A percentile compares a stretch with the other conserved stretches of the same genome.
Conservation (phyloP, 1,139 yeast species). For the Hyphopichia khmerensis region DNA sequence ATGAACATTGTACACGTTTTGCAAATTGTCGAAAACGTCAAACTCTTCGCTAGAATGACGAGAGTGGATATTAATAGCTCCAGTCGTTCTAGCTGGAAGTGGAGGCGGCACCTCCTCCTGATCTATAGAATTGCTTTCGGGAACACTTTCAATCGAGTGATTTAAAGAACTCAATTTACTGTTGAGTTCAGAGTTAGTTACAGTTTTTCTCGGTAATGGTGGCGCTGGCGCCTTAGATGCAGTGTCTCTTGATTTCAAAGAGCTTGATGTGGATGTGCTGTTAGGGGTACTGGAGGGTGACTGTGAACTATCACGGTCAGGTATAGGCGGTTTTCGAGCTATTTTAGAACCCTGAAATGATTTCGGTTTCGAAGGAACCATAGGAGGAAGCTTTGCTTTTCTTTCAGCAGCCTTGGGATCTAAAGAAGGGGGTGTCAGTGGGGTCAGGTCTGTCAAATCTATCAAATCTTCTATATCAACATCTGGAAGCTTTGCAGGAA, state of each 20-base stretch:
- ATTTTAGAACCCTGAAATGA: constrained; percentile 26
- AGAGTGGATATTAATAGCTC: not conserved
- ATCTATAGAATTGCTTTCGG: not conserved
- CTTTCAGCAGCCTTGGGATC: constrained; percentile 10
- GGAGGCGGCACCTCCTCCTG: constrained; percentile 7
- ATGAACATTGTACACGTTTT: constrained; percentile 24
- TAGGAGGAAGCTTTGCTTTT: constrained; percentile 31
- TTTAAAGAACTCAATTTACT: constrained; percentile 3
- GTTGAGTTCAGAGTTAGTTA: constrained; percentile 9
- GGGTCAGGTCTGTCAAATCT: constrained; percentile 29
- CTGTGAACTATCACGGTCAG: constrained; percentile 9
- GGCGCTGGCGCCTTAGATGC: constrained; percentile 9
- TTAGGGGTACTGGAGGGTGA: not conserved
- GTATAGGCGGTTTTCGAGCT: constrained; percentile 22
- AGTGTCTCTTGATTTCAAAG: constrained; percentile 2
- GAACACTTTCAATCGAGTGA: constrained; percentile 9
- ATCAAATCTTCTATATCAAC: constrained; percentile 27
- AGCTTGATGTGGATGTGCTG: not conserved
- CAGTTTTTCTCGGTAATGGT: constrained; percentile 15
- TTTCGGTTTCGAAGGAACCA: constrained; percentile 40
- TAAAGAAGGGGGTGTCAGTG: constrained; percentile 3
- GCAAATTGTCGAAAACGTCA: constrained; percentile 16
- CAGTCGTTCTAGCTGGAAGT: constrained; percentile 2
- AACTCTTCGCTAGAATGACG: not conserved
- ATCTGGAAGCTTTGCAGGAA: not conserved